Base-by-base conservation (phyloP, 2,329 filamentous ascomycete species). In the Plenodomus biglobosus region DNA sequence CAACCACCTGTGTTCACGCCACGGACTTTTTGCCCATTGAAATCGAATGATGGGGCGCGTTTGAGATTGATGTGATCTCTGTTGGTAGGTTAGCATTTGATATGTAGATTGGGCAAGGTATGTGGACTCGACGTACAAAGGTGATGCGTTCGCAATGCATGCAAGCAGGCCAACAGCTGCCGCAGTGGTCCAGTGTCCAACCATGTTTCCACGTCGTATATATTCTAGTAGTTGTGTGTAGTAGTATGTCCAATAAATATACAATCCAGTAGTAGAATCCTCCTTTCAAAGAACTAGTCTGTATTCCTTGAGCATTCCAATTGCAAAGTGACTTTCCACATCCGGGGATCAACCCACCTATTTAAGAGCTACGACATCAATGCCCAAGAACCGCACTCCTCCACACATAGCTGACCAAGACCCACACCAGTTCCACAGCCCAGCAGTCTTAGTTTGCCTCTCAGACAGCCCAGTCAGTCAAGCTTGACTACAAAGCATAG, bases 1-100 rank as follows among this genome's bases (percentile, higher is more conserved):
- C 83, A 85, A 24, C 84, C 84, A 44, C 84, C 83, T 4, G 85
- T 73, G 62, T 86, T 87, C 22, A 86, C 83, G 45, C 84, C 84
- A 11, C 82, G 80, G 36, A 86, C 78, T 60, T 82, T 84, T 17
- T 78, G 59, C 37, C 65, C 65, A 47, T 76, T 73, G 66, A 81
- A 85, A 58, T 79, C 68, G 56, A 84, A 85, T 27, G 75, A 68
- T 15, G 75, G 64, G 17, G 59, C 56, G 44, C 67, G 62, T 49
- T 66, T 64, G 34, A 32, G 27, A 11, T 32, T 32, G 27, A 32
- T 32, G 27, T 32, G 27, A 32, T 32, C 27, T 32, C 27, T 32
- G 11, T n/a, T 32, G 13, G 50, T 38, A 20, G 58, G 52, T 48
- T 64, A 56, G 32, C 66, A 61, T 34, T 30, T 18, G 40, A 18